Base-by-base conservation (phyloP, 2,329 filamentous ascomycete genomes). In the Bipolaris zeicola region DNA sequence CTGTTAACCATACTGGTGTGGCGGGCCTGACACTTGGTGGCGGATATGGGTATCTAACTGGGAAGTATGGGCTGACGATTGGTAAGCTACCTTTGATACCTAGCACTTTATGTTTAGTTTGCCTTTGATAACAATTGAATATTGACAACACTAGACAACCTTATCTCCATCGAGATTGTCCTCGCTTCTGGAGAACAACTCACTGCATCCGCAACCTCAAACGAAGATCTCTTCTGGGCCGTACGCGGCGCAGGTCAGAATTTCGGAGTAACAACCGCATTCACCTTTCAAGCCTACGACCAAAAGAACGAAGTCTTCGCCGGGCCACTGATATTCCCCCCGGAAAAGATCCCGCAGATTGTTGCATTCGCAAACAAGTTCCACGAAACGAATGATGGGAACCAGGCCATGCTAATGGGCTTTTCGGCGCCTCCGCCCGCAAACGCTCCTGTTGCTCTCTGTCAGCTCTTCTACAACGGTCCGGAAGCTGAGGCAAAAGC, bases 1-100 rank as follows among this genome's bases (percentile, higher is more conserved):
- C 85, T 0, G 84, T 88, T 8, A 83, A 83, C 39, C 83, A 87
- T 60, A 88, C 85, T 1, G 86, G 86, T 5, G 82, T 88, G 5
- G 85, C 84, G 2, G 86, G 84, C 0, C 74, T 88, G 13, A 75
- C 71, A 1, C 55, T 75, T 69, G 84, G 84, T 0, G 85, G 85
- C 22, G 86, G 85, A 1, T 85, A 84, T 63, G 85, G 86, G 1
- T 81, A 82, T 70, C 73, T 88, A 14, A 81, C 78, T 24, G 82
- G 83, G 0, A 74, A 76, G 31, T 76, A 85, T 50, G 87, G 87
- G 0, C 76, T 88, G 6, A 78, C 78, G 0, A 81, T 84, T 47
- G 83, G 84, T 69, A 79, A 42, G 49, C 57, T 13, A 2, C 22
- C n/a, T 22, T 14, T 20, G 6, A 41, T 16, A 13, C 11, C 18